Conservation (phyloP, 805 yeast species). For the Kluyveromyces wickerhamii region DNA sequence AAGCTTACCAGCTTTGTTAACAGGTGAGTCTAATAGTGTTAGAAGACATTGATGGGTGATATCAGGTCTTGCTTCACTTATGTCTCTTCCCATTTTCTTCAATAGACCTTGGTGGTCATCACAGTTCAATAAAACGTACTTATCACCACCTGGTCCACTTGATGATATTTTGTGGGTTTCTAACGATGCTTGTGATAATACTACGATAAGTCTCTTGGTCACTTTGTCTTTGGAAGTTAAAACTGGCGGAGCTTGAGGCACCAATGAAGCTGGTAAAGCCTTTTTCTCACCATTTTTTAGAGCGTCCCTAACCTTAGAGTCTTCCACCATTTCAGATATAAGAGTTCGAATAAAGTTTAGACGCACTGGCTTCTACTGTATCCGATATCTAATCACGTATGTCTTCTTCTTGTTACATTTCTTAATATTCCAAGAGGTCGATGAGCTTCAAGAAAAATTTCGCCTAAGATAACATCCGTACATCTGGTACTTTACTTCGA, state of each 20-base stretch:
- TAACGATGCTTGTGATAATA: constrained; percentile 89
- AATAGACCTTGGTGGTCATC: constrained; percentile 96
- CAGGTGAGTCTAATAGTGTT: constrained; percentile 93
- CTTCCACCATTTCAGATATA: constrained; percentile 36
- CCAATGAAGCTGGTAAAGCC: constrained; percentile 59
- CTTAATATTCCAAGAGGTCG: too few relatives aligned
- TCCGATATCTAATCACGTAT: too few relatives aligned
- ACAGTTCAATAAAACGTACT: constrained; percentile 89
- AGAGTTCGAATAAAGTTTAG: too few relatives aligned
- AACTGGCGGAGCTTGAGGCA: constrained; percentile 80
- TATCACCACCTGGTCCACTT: constrained; percentile 75
- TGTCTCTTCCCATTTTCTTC: constrained; percentile 94
- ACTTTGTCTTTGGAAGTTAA: constrained; percentile 77
- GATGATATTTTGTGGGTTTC: constrained; percentile 89
- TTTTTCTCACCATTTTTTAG: constrained; percentile 30
- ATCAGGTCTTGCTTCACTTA: constrained; percentile 98
- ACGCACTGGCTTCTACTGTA: too few relatives aligned
- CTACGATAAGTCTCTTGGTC: constrained; percentile 84
- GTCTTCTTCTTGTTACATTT: too few relatives aligned
- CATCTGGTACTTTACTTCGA: too few relatives aligned
- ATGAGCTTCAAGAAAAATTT: too few relatives aligned
- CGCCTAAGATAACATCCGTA: too few relatives aligned
- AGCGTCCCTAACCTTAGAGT: constrained; percentile 41
- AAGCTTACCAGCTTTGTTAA: constrained; percentile 92
- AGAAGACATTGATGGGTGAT: constrained; percentile 96